Conservation (phyloP, 331 rosid genomes). For the Malus hybrid region DNA sequence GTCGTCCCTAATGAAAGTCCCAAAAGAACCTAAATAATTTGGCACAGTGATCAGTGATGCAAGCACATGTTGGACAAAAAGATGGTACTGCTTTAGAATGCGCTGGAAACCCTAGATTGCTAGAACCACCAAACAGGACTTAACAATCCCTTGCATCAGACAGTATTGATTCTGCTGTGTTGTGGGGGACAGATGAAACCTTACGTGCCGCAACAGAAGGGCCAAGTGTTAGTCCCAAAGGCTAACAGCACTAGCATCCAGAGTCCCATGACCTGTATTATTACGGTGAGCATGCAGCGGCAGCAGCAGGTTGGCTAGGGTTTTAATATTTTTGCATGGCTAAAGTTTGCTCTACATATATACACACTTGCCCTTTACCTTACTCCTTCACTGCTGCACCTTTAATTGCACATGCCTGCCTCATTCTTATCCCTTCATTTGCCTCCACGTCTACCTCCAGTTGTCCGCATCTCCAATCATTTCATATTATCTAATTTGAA, state of each 20-base stretch:
- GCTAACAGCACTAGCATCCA: too few species aligned
- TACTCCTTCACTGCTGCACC: neutral
- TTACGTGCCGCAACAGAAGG: neutral
- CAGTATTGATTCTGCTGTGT: neutral
- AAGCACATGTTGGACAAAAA: too few species aligned
- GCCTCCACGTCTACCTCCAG: conserved; percentile 5
- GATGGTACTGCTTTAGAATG: neutral
- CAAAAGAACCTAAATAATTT: too few species aligned
- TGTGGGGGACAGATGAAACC: neutral
- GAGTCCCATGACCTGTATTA: too few species aligned
- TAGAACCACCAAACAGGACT: too few species aligned
- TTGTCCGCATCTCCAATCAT: neutral
- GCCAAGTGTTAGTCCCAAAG: neutral
- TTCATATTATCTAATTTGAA: neutral
- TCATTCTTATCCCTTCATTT: neutral
- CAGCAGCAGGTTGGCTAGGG: neutral
- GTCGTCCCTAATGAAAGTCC: too few species aligned
- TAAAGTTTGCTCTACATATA: neutral
- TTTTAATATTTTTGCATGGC: too few species aligned
- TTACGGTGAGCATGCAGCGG: neutral
- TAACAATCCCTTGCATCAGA: too few species aligned
- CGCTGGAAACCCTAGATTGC: neutral
- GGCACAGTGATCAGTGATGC: too few species aligned
- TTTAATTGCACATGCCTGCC: conserved; percentile 13
- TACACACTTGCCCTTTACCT: neutral